Conservation (phyloP, 257 asterid species). For the Lycium barbarum region DNA sequence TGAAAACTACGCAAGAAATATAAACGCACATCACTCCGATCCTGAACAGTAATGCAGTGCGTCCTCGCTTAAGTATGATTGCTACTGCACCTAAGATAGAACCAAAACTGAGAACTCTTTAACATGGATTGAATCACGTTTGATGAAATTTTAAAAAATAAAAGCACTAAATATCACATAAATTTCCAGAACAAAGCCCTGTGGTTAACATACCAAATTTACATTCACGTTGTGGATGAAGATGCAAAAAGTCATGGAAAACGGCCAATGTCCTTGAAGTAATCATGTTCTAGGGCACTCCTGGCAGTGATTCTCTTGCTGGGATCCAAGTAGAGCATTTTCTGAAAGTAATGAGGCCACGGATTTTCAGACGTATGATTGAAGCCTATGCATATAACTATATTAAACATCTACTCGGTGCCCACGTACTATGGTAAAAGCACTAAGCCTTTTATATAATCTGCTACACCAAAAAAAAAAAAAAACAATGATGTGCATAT, state of each 20-base stretch:
- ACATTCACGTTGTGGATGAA: constrained; percentile 51
- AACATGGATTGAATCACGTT: neutral
- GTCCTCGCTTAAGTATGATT: neutral
- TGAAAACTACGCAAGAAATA: neutral
- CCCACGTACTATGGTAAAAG: neutral
- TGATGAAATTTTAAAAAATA: neutral
- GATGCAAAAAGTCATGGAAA: constrained; percentile 54
- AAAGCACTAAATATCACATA: constrained; percentile 41
- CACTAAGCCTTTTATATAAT: neutral
- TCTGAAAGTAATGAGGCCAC: constrained; percentile 29
- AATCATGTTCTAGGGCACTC: constrained; percentile 85
- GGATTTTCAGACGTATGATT: neutral
- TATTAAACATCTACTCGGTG: constrained; percentile 5
- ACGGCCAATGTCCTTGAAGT: constrained; percentile 75
- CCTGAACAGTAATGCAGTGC: neutral
- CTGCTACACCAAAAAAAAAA: neutral
- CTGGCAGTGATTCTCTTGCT: constrained; percentile 87
- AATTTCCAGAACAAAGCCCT: constrained; percentile 42
- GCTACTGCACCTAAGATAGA: neutral
- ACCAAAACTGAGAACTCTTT: neutral
- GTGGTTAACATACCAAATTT: constrained; percentile 57
- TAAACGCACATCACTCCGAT: neutral
- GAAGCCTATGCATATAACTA: constrained; percentile 4
- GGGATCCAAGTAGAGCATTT: constrained; percentile 84
- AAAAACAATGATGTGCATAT: neutral